phyloP scores from a whole-genome alignment of 1,284 basidiomycete species.

The Boletus sp. region DNA sequence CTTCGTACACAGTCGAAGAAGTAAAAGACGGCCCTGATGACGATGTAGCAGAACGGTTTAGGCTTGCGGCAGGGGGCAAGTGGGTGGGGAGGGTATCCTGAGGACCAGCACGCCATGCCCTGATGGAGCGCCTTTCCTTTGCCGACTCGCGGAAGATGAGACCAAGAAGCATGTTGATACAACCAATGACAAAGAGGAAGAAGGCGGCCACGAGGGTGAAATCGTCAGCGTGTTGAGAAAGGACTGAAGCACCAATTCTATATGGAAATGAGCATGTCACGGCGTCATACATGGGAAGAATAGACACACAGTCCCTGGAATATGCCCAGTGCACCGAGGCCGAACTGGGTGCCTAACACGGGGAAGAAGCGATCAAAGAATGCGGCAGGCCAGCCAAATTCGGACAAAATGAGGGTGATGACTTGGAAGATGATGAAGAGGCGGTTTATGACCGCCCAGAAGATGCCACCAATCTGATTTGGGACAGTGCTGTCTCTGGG shows the following conservation, averaged over 20 bases:
- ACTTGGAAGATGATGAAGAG: slow-evolving; percentile 81
- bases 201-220: slow-evolving; percentile 86
- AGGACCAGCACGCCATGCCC: slow-evolving; percentile 54
- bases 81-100: slow-evolving; percentile 54
- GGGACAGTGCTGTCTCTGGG: slow-evolving; percentile 75
- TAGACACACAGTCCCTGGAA: slow-evolving; percentile 71
- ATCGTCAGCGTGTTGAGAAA: slow-evolving; percentile 79
- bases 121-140: slow-evolving; percentile 59
- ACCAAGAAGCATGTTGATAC: slow-evolving; percentile 76
- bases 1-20: slow-evolving; percentile 36
- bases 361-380: slow-evolving; percentile 84
- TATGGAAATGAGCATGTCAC: slow-evolving; percentile 11
- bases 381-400: slow-evolving; percentile 69
- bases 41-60: slow-evolving; percentile 29
- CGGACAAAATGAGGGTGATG: slow-evolving; percentile 74
- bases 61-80: slow-evolving; percentile 28
- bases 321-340: slow-evolving; percentile 79
- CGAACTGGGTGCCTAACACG: slow-evolving; percentile 74
- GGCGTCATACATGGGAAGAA: slow-evolving; percentile 1
- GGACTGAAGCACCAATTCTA: slow-evolving; percentile 75
- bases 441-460: slow-evolving; percentile 84
- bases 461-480: slow-evolving; percentile 83
- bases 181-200: slow-evolving; percentile 82
- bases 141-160: slow-evolving; percentile 66
- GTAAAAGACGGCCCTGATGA: slow-evolving; percentile 35